Evolutionary conservation across 176 grass and related monocot species (phyloP).

Genomic region (Chloris gayana): DNA sequence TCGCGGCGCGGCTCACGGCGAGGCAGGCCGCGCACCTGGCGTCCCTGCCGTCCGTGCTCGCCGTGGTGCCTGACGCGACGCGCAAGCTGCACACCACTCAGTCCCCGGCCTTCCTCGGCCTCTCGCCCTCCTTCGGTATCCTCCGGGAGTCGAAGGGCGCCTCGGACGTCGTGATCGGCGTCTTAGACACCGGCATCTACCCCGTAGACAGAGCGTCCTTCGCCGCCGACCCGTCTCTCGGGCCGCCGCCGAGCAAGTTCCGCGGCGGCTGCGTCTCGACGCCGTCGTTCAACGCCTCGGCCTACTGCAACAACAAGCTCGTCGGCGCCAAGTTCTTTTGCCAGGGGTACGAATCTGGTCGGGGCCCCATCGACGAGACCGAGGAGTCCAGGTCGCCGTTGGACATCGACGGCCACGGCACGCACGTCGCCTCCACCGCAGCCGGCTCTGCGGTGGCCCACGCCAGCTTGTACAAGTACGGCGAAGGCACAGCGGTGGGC

Average conservation of each 20-base stretch:
- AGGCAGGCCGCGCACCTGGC: conserved; percentile 49
- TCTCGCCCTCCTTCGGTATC: too few species aligned
- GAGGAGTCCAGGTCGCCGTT: not conserved
- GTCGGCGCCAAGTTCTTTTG: not conserved
- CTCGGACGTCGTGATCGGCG: too few species aligned
- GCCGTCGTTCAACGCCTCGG: not conserved
- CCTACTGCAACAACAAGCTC: not conserved
- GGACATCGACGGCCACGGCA: not conserved
- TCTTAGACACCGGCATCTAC: too few species aligned
- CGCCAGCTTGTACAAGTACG: not conserved
- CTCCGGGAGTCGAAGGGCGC: too few species aligned
- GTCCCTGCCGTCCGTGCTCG: conserved; percentile 24
- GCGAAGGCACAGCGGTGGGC: not conserved
- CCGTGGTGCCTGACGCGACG: too few species aligned
- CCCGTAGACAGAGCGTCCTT: too few species aligned
- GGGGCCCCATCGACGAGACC: not conserved
- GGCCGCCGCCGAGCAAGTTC: too few species aligned
- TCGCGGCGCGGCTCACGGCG: conserved; percentile 45
- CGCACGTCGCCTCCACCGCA: not conserved
- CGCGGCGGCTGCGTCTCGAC: too few species aligned
- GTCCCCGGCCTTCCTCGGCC: too few species aligned
- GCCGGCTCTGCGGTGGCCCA: not conserved
- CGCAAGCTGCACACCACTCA: too few species aligned
- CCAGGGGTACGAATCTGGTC: too few species aligned
- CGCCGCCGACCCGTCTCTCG: too few species aligned